These are phyloP conservation scores for Cryomyces antarcticus DNA, from an alignment of 495 filamentous ascomycete genomes.

Conservation along the genomic window DNA sequence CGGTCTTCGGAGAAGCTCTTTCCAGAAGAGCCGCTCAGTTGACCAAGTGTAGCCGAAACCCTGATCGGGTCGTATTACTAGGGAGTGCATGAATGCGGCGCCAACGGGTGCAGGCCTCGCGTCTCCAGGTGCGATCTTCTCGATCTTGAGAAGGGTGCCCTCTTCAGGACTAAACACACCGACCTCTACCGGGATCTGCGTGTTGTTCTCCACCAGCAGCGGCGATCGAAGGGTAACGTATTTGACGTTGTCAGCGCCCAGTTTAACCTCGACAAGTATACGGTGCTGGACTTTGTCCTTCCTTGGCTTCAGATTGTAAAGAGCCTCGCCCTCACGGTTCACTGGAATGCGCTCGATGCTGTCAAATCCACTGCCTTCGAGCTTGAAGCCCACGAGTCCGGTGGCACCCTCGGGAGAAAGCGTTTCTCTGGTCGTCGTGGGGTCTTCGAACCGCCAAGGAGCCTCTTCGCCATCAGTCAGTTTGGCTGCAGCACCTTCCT, in stretches of 20 bases:
- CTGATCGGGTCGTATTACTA: constrained; percentile 84
- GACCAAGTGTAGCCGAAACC: constrained; percentile 96
- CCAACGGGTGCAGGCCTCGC: constrained; percentile 81
- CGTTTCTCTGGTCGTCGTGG: constrained; percentile 81
- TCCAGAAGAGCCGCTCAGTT: constrained; percentile 73
- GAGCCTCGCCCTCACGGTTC: constrained; percentile 75
- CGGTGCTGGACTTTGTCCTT: constrained; percentile 73
- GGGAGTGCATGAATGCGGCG: constrained; percentile 70
- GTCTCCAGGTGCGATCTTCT: constrained; percentile 89
- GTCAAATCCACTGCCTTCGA: constrained; percentile 89
- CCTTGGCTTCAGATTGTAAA: constrained; percentile 69
- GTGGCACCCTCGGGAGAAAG: constrained; percentile 61
- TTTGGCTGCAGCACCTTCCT: constrained; percentile 50
- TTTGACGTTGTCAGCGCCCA: constrained; percentile 86
- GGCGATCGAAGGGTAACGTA: constrained; percentile 93
- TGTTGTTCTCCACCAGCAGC: constrained; percentile 91
- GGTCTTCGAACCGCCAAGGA: constrained; percentile 92
- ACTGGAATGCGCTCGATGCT: constrained; percentile 72
- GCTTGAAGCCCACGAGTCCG: constrained; percentile 56
- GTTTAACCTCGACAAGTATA: constrained; percentile 74
- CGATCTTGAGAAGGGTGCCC: constrained; percentile 85
- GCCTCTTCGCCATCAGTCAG: constrained; percentile 75
- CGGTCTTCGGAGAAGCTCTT: constrained; percentile 63
- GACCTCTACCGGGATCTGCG: constrained; percentile 85
- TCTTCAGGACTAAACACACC: constrained; percentile 82